Percentiles rank a stretch among this genome's conserved stretches.
Evolutionary conservation across 2,329 filamentous ascomycete species (phyloP).

Genomic region (Cladophialophora carrionii): DNA sequence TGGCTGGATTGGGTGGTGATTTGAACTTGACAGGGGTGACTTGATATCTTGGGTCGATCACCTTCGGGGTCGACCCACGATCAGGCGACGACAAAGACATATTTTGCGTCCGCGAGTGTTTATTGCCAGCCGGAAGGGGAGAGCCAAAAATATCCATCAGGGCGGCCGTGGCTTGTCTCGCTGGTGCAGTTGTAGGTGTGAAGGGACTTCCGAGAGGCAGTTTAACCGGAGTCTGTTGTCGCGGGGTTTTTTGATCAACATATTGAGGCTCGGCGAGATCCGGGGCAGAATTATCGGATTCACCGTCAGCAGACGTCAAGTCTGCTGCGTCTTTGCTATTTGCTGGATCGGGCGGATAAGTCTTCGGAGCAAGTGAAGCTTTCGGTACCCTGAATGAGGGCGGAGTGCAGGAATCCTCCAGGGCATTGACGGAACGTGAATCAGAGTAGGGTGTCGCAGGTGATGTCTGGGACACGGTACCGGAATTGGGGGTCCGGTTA

Average conservation of each 20-base stretch:
- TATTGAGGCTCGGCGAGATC: neutral
- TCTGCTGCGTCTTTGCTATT: neutral
- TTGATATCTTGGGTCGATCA: slow-evolving; percentile 1
- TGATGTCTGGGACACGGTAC: neutral
- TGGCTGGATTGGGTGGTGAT: neutral
- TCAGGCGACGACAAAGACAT: neutral
- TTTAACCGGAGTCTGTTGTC: neutral
- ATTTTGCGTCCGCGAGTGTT: neutral
- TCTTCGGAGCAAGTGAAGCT: neutral
- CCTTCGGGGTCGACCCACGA: neutral
- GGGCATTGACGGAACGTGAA: neutral
- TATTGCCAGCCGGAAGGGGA: neutral
- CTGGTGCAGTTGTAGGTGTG: neutral
- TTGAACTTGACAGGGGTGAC: neutral
- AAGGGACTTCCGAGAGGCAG: slow-evolving; percentile 9
- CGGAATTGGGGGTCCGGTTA: neutral
- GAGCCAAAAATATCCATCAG: slow-evolving; percentile 9
- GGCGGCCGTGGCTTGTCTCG: neutral
- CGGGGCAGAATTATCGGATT: neutral
- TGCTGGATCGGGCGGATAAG: neutral
- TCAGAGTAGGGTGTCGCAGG: neutral
- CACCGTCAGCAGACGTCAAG: neutral
- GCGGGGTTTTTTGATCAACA: neutral
- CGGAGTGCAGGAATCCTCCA: slow-evolving; percentile 2
- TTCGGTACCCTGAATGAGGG: neutral